Evolutionary conservation across 1,284 basidiomycete species (phyloP).

Genomic region (Amylostereum chailletii): DNA sequence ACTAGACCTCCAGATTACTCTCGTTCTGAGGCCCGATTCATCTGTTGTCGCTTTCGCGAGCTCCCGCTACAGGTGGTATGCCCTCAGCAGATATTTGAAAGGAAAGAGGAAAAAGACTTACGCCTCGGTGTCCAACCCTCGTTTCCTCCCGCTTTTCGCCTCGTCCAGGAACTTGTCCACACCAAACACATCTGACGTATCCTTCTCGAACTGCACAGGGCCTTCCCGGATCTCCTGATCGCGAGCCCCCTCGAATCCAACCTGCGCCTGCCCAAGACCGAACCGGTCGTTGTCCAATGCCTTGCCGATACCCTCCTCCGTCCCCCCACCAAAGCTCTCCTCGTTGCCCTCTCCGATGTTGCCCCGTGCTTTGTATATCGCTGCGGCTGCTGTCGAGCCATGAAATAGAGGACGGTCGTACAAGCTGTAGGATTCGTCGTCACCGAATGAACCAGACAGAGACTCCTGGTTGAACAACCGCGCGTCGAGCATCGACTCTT

Average conservation of each 20-base stretch:
- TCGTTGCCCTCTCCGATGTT: slow-evolving; percentile 81
- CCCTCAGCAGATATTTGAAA: slow-evolving; percentile 10
- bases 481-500: slow-evolving; percentile 95
- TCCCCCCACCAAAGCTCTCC: slow-evolving; percentile 88
- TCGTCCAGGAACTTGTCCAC: slow-evolving; percentile 96
- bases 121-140: slow-evolving; percentile 73
- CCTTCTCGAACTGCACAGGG: slow-evolving; percentile 99
- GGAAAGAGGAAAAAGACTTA: slow-evolving; percentile 30
- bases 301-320: slow-evolving; percentile 86
- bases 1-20: slow-evolving; percentile 22
- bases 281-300: slow-evolving; percentile 94
- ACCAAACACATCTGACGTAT: slow-evolving; percentile 95
- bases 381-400: slow-evolving; percentile 91
- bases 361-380: slow-evolving; percentile 92
- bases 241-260: slow-evolving; percentile 84
- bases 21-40: slow-evolving; percentile 56
- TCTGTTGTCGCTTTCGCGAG: slow-evolving; percentile 64
- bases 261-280: slow-evolving; percentile 75
- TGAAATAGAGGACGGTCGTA: slow-evolving; percentile 96
- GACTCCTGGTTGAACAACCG: slow-evolving; percentile 96
- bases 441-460: slow-evolving; percentile 73
- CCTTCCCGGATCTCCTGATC: slow-evolving; percentile 82
- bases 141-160: slow-evolving; percentile 89
- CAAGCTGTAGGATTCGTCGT: slow-evolving; percentile 88
- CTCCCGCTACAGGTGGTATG: slow-evolving; percentile 32